phyloP scores from a whole-genome alignment of 2,329 filamentous ascomycete genomes.

The Botryosphaeria dothidea region DNA sequence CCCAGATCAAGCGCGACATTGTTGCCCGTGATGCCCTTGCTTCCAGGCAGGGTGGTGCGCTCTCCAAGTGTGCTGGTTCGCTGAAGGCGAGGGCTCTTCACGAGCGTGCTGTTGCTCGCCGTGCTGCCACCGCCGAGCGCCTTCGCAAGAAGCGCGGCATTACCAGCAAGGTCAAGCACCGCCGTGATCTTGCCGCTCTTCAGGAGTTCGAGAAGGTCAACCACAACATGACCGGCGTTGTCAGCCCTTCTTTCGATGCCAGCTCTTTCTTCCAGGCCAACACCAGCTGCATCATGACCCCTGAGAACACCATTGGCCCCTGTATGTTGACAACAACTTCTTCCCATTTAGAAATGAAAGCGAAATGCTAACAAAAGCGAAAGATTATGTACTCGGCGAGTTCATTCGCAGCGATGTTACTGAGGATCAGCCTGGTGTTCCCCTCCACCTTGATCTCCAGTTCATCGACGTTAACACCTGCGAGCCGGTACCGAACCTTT shows the following conservation, averaged over 20 bases:
- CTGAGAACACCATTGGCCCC: constrained; percentile 34
- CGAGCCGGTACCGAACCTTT: constrained; percentile 50
- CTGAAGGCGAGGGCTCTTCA: constrained; percentile 27
- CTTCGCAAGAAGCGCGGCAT: constrained; percentile 31
- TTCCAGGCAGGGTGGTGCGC: constrained; percentile 25
- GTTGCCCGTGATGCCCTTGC: constrained; percentile 28
- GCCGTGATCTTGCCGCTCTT: constrained; percentile 32
- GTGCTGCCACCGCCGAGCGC: constrained; percentile 24
- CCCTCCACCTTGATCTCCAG: constrained; percentile 54
- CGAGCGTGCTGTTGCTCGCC: constrained; percentile 27
- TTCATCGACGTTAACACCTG: constrained; percentile 58
- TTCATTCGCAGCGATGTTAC: constrained; percentile 51
- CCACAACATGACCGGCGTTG: constrained; percentile 30
- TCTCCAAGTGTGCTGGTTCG: constrained; percentile 27
- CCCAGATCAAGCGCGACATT: constrained; percentile 34
- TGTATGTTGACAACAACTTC: too few species aligned
- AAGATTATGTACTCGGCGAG: constrained; percentile 50
- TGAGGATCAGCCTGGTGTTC: constrained; percentile 51
- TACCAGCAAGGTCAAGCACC: constrained; percentile 23
- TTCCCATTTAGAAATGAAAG: neutral
- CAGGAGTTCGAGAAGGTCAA: constrained; percentile 32
- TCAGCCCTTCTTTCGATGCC: constrained; percentile 28
- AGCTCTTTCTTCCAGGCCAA: constrained; percentile 33
- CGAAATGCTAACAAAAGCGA: neutral
- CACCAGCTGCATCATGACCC: constrained; percentile 35